Conservation (phyloP, 1,284 basidiomycete genomes). For the Cutaneotrichosporon spelunceum region DNA sequence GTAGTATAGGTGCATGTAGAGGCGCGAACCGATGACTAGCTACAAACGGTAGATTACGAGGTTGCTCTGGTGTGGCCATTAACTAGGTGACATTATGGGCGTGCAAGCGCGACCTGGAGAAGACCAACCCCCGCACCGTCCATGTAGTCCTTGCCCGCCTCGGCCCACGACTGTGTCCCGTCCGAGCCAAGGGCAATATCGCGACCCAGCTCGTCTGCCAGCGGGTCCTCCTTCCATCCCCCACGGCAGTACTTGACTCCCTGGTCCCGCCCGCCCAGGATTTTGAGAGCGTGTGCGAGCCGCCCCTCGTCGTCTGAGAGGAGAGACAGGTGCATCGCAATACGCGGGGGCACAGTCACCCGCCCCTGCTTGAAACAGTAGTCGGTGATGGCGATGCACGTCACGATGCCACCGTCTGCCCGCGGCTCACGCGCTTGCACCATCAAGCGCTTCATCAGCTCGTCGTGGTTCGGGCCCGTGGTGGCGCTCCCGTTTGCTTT, state of each 20-base stretch:
- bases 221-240: slow-evolving; percentile 45
- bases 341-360: slow-evolving; percentile 67
- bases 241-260: slow-evolving; percentile 41
- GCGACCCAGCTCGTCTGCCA: slow-evolving; percentile 32
- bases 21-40: too few relatives aligned
- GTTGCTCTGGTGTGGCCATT: not conserved
- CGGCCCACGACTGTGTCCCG: slow-evolving; percentile 33
- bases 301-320: slow-evolving; percentile 24
- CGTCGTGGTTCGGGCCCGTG: slow-evolving; percentile 4
- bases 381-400: slow-evolving; percentile 66
- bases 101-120: not conserved
- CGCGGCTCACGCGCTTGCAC: slow-evolving; percentile 31
- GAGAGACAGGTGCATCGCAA: slow-evolving; percentile 34
- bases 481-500: slow-evolving; percentile 16
- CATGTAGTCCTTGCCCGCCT: slow-evolving; percentile 12
- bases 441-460: slow-evolving; percentile 13
- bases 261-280: slow-evolving; percentile 37
- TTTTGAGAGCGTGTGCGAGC: slow-evolving; percentile 26
- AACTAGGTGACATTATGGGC: not conserved
- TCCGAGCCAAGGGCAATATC: slow-evolving; percentile 32
- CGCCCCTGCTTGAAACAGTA: slow-evolving; percentile 71
- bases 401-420: slow-evolving; percentile 55
- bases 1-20: too few relatives aligned
- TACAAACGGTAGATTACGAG: too few relatives aligned
- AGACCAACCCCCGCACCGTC: not conserved